Evolutionary conservation across 1,284 basidiomycete species (phyloP).

Genomic region (Boletellus sp.): DNA sequence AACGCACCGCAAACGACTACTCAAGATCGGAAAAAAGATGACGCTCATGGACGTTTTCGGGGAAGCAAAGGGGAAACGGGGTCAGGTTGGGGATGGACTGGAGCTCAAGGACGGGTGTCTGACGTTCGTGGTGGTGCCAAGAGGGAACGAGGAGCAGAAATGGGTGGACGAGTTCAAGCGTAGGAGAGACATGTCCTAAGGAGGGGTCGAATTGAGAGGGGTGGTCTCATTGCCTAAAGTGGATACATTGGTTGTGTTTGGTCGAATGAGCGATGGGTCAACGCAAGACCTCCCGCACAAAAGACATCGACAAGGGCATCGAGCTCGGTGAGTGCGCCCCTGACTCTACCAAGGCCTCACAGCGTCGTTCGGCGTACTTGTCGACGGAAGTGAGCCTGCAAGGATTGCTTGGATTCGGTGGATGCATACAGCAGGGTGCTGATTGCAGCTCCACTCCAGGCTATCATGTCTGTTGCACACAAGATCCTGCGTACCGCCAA

Average conservation of each 20-base stretch:
- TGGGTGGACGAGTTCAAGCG: conserved; percentile 92
- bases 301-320: conserved; percentile 41
- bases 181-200: conserved; percentile 34
- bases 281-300: conserved; percentile 12
- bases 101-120: conserved; percentile 85
- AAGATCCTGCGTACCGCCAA: conserved; percentile 97
- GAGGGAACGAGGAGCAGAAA: conserved; percentile 74
- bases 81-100: conserved; percentile 71
- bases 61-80: conserved; percentile 56
- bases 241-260: conserved; percentile 33
- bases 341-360: conserved; percentile 13
- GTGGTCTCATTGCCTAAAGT: conserved; percentile 13
- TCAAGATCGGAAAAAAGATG: conserved; percentile 91
- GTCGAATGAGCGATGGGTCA: conserved; percentile 11
- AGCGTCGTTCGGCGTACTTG: conserved; percentile 10
- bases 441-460: conserved; percentile 37
- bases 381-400: conserved; percentile 2
- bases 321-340: conserved; percentile 44
- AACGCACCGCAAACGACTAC: conserved; percentile 69
- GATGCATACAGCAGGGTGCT: conserved; percentile 44
- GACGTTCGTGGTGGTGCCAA: conserved; percentile 82
- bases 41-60: conserved; percentile 75
- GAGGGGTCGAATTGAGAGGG: conserved; percentile 6
- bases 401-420: conserved; percentile 44
- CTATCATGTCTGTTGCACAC: conserved; percentile 68